Evolutionary conservation across 2,329 filamentous ascomycete species (phyloP).

Genomic region (Fusarium sublunatum): DNA sequence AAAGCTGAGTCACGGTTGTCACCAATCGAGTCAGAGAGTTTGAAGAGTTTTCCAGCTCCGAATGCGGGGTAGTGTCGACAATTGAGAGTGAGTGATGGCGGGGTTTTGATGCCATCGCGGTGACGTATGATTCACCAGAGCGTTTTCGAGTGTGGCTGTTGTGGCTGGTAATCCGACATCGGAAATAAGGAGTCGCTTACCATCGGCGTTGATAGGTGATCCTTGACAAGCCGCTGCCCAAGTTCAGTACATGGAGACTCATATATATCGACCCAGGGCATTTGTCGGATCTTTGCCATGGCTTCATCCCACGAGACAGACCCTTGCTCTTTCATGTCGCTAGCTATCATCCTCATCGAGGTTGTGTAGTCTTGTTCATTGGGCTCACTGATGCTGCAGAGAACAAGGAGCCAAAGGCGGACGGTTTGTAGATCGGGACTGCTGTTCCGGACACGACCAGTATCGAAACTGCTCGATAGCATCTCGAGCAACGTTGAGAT

Average conservation of each 20-base stretch:
- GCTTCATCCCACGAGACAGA: background rate
- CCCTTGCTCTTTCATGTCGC: background rate
- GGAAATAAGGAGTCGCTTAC: no score
- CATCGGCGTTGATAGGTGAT: no score
- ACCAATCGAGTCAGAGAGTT: background rate
- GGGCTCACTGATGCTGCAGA: slow-evolving; percentile 8
- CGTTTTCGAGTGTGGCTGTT: no score
- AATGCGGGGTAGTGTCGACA: background rate
- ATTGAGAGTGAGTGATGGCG: background rate
- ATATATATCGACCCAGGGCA: slow-evolving; percentile 11
- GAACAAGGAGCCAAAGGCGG: slow-evolving; percentile 16
- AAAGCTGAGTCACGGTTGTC: background rate
- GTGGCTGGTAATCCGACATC: no score
- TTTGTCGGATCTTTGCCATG: background rate
- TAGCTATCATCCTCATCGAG: slow-evolving; percentile 2
- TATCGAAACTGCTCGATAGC: background rate
- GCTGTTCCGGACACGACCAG: background rate
- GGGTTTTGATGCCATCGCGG: background rate
- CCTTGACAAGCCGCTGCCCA: background rate
- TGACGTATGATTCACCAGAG: background rate
- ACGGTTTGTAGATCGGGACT: background rate
- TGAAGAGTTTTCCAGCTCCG: background rate
- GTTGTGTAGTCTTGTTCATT: background rate
- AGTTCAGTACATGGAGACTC: background rate
- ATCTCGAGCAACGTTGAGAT: slow-evolving; percentile 5